Evolutionary conservation across 2,329 filamentous ascomycete species (phyloP), one percentile per base, ranked within the genome.

Genomic region (Eurotiales sp.): DNA sequence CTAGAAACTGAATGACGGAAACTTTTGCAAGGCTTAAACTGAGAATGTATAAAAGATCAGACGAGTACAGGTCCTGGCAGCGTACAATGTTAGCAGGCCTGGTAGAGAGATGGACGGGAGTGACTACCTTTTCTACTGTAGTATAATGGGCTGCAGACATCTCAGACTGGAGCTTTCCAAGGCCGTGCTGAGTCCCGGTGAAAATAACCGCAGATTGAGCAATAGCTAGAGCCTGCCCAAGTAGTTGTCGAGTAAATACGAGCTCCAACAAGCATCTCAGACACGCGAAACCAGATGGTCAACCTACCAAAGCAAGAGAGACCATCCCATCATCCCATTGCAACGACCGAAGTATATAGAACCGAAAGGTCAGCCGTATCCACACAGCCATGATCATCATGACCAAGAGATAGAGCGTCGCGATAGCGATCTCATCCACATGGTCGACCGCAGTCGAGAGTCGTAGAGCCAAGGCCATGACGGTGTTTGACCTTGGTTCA

Each of bases 331-430:
- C 41, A 44, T 44, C 41, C 15, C 25, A 32, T 22, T 44, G 41
- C 25, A 44, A 14, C 23, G 25, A 44, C 25, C 41, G 41, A 44
- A 44, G 41, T 12, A 30, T 44, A 17, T 44, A 32, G 41, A 30
- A 44, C 3, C 41, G 41, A 44, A 44, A 44, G 3, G 25, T 12
- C 25, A 44, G 41, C 21, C 41, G 41, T 44, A 44, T 30, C 41
- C 14, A 44, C 25, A 44, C 41, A 32, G 41, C 41, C 41, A 44
- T 21, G 41, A 44, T 44, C 23, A 44, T 44, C 41, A 44, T 44
- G 41, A 44, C 41, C 41, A 44, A 32, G 41, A 44, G 41, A 32
- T 44, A 44, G 41, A 44, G 41, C 7, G 41, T 44, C 15, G 41
- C 41, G 15, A 44, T 32, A 32, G 41, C 41, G 32, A 44, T 44